A percentile compares a stretch with the other conserved stretches of the same genome.
Evolutionary conservation across 768 basidiomycete genomes (phyloP).

Genomic region (Xerocomellus amylosporus): DNA sequence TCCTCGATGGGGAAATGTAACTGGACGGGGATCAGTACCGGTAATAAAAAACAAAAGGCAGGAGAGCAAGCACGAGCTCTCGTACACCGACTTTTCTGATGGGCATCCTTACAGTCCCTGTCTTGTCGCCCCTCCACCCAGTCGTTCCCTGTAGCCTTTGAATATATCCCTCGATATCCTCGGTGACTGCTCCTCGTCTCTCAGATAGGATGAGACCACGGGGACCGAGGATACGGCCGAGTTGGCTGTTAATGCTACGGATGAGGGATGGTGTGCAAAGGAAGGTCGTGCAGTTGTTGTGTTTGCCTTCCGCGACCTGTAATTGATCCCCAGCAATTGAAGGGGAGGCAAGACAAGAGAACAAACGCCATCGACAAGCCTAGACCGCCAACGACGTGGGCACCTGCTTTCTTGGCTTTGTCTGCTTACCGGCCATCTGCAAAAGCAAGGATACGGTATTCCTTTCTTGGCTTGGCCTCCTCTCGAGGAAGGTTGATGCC

Average conservation of each 20-base stretch:
- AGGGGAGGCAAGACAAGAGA: not conserved
- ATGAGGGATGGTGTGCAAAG: constrained; percentile 81
- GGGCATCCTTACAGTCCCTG: constrained; percentile 79
- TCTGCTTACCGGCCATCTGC: constrained; percentile 82
- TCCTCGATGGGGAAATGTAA: constrained; percentile 73
- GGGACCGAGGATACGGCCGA: constrained; percentile 81
- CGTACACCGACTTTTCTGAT: constrained; percentile 62
- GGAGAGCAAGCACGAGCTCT: not conserved
- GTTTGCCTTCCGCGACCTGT: constrained; percentile 70
- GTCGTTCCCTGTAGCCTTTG: constrained; percentile 73
- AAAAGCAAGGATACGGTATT: constrained; percentile 88
- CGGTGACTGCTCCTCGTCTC: constrained; percentile 90
- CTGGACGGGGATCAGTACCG: constrained; percentile 36
- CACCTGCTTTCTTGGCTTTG: constrained; percentile 83
- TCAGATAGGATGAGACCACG: constrained; percentile 95
- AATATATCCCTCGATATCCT: constrained; percentile 82
- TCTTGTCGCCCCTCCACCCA: constrained; percentile 92
- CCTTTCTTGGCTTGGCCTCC: constrained; percentile 62
- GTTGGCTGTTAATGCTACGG: constrained; percentile 70
- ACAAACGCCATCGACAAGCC: constrained; percentile 82
- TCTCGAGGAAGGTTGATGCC: constrained; percentile 83
- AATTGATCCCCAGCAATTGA: not conserved
- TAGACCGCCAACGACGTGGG: constrained; percentile 84
- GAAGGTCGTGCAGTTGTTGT: constrained; percentile 73
- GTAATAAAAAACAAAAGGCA: not conserved